Percentiles rank a stretch among this genome's conserved stretches.
Evolutionary conservation across 23 red algal genomes (phyloP).

Genomic region (Gracilaria domingensis): DNA sequence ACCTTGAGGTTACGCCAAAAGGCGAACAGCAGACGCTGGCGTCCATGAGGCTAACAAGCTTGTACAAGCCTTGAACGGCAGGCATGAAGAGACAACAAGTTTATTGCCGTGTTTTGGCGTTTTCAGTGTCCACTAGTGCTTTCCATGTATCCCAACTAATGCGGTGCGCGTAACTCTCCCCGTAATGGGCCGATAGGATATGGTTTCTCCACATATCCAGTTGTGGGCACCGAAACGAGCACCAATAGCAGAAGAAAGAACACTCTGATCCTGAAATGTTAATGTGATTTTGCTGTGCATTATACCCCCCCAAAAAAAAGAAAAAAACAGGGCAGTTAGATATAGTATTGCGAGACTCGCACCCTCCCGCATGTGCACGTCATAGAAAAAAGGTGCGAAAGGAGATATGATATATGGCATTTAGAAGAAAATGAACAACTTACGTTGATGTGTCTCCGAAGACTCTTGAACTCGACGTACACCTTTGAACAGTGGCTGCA

Average conservation of each 20-base stretch:
- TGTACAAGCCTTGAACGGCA: too few species aligned
- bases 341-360: too few species aligned
- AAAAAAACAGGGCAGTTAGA: too few species aligned
- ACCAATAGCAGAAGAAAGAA: conserved; percentile 27
- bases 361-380: too few species aligned
- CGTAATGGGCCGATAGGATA: neutral
- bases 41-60: too few species aligned
- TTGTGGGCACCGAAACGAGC: neutral
- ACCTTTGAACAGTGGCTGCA: conserved; percentile 28
- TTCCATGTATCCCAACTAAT: conserved; percentile 26
- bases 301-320: neutral
- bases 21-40: too few species aligned
- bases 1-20: too few species aligned
- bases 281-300: conserved; percentile 7
- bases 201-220: conserved; percentile 8
- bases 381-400: neutral
- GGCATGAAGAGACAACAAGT: neutral
- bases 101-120: neutral
- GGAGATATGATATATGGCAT: neutral
- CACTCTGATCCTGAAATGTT: neutral
- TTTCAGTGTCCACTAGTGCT: neutral
- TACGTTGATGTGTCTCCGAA: conserved; percentile 28
- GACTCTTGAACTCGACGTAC: conserved; percentile 29
- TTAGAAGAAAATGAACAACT: neutral
- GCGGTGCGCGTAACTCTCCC: conserved; percentile 12